Conservation (phyloP, 2,329 filamentous ascomycete species). For the Sclerotinia subarctica region DNA sequence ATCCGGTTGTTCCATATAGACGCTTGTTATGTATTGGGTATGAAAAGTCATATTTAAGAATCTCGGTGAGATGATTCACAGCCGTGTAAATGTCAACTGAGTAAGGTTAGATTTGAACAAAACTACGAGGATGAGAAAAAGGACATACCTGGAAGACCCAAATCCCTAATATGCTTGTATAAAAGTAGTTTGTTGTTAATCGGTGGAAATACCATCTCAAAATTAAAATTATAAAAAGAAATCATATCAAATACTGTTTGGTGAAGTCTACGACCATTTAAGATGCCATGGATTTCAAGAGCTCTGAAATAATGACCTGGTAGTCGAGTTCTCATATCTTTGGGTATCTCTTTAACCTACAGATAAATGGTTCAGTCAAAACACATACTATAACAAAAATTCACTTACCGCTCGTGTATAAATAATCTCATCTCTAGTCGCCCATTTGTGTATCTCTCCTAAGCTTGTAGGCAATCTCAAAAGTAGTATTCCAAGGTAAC, state of each 20-base stretch:
- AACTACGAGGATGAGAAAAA: neutral
- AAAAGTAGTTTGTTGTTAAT: constrained; percentile 68
- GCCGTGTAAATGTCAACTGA: constrained; percentile 62
- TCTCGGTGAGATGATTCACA: constrained; percentile 50
- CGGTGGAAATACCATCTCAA: constrained; percentile 67
- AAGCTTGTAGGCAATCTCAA: constrained; percentile 74
- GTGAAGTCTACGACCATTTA: constrained; percentile 61
- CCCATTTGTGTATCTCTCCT: constrained; percentile 69
- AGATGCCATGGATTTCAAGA: constrained; percentile 50
- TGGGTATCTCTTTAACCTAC: constrained; percentile 57
- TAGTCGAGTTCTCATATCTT: constrained; percentile 62
- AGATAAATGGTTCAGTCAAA: neutral
- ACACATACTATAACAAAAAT: neutral
- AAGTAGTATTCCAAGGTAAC: constrained; percentile 75
- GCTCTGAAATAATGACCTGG: constrained; percentile 58
- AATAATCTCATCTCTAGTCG: constrained; percentile 62
- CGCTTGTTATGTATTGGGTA: constrained; percentile 51
- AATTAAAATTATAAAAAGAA: constrained; percentile 62
- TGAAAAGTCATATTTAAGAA: constrained; percentile 50
- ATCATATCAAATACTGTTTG: constrained; percentile 58
- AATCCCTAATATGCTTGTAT: constrained; percentile 64
- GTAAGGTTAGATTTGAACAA: constrained; percentile 32
- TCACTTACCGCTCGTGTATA: constrained; percentile 64
- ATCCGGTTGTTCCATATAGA: constrained; percentile 49
- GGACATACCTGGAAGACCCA: constrained; percentile 70